phyloP scores from a whole-genome alignment of 331 rosid species.

The Saraca asoca region DNA sequence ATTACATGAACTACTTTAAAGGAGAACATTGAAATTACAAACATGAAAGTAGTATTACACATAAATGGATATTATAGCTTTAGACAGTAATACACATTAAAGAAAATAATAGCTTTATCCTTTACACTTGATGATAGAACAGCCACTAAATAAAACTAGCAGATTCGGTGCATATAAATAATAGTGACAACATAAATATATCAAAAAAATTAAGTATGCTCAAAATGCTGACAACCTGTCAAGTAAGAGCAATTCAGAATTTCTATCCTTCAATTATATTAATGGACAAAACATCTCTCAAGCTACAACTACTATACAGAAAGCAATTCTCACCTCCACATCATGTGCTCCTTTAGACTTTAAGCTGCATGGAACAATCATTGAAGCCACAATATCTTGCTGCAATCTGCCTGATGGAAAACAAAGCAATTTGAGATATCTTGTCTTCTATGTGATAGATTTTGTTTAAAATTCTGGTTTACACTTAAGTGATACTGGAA shows the following conservation, averaged over 20 bases:
- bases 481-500: constrained; percentile 13
- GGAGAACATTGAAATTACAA: no score
- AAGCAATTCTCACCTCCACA: constrained; percentile 44
- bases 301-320: not conserved
- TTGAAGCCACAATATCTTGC: constrained; percentile 31
- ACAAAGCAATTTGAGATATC: constrained; percentile 34
- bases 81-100: no score
- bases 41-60: no score
- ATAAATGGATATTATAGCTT: no score
- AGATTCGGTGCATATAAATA: no score
- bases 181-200: no score
- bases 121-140: constrained; percentile 1
- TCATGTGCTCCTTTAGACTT: constrained; percentile 29
- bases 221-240: not conserved
- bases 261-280: not conserved
- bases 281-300: constrained; percentile 8
- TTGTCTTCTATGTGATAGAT: constrained; percentile 29
- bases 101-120: no score
- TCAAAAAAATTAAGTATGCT: no score
- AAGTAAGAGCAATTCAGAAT: not conserved
- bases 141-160: no score
- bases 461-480: constrained; percentile 32
- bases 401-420: constrained; percentile 39
- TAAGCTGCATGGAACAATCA: constrained; percentile 37
- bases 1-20: no score